Evolutionary conservation across 169 alveolate genomes (phyloP).

Genomic region (Perkinsus marinus): DNA sequence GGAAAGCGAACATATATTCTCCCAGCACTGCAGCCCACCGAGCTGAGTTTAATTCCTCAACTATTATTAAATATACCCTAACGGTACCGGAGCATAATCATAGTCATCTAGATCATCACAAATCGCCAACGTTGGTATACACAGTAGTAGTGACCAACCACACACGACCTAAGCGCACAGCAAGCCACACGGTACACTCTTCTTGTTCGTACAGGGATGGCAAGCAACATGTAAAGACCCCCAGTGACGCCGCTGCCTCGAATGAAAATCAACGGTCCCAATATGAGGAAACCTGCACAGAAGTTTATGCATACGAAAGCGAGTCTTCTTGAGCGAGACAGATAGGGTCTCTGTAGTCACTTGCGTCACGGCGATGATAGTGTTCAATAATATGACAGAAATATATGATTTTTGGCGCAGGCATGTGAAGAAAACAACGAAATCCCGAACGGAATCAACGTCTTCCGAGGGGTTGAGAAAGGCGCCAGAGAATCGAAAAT

Average conservation of each 20-base stretch:
- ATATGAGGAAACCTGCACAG: not conserved
- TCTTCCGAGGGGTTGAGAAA: no score
- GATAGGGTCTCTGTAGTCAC: not conserved
- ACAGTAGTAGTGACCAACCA: not conserved
- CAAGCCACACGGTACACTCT: not conserved
- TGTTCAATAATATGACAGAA: no score
- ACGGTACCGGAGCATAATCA: not conserved
- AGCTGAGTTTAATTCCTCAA: no score
- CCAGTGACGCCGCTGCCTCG: not conserved
- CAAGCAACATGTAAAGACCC: not conserved
- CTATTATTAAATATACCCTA: no score
- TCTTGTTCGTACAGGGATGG: not conserved
- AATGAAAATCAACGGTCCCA: not conserved
- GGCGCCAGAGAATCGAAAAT: no score
- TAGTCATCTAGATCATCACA: not conserved
- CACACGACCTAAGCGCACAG: not conserved
- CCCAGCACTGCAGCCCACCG: no score
- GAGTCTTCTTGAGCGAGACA: not conserved
- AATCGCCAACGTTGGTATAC: not conserved
- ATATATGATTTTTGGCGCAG: no score
- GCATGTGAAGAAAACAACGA: no score
- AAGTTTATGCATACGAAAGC: not conserved
- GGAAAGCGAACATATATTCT: no score
- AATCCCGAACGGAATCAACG: no score
- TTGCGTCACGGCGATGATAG: no score